Evolutionary conservation across 495 filamentous ascomycete species (phyloP).

Genomic region (Thermothielavioides terrestris): DNA sequence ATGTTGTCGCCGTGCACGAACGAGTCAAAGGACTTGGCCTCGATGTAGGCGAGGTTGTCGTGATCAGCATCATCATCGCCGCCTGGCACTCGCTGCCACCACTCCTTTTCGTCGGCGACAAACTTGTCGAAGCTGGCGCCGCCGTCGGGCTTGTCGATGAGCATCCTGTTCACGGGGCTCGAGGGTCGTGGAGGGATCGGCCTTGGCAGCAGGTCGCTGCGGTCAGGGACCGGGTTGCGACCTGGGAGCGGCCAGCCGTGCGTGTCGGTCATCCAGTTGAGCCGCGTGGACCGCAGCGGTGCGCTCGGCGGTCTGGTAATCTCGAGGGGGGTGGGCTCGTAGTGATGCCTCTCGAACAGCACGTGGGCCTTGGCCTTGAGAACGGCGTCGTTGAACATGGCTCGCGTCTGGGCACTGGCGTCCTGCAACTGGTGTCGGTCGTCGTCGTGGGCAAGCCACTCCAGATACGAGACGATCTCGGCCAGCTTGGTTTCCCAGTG

Average conservation of each 20-base stretch:
- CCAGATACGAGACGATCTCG: conserved; percentile 19
- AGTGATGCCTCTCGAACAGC: conserved; percentile 20
- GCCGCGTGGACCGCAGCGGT: conserved; percentile 14
- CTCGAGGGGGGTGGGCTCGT: conserved; percentile 9
- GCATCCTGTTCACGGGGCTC: conserved; percentile 12
- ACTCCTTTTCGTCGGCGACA: not conserved
- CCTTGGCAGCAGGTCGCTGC: conserved; percentile 6
- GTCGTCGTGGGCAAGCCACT: conserved; percentile 19
- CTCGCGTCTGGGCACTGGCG: conserved; percentile 10
- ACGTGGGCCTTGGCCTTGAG: conserved; percentile 18
- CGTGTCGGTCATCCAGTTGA: conserved; percentile 12
- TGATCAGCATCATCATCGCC: not conserved
- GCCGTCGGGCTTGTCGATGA: not conserved
- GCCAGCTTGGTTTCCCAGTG: conserved; percentile 17
- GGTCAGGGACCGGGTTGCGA: not conserved
- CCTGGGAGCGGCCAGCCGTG: conserved; percentile 13
- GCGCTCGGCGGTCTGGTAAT: conserved; percentile 2
- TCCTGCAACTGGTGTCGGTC: conserved; percentile 8
- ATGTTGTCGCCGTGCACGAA: not conserved
- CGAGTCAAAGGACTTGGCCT: conserved; percentile 6
- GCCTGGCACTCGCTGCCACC: not conserved
- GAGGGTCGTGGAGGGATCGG: conserved; percentile 1
- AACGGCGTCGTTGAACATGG: conserved; percentile 18
- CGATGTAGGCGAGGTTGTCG: conserved; percentile 9
- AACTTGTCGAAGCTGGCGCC: not conserved